These are phyloP conservation scores for Iris pallida DNA, from an alignment of 116 monocot genomes.

Conservation along the genomic window DNA sequence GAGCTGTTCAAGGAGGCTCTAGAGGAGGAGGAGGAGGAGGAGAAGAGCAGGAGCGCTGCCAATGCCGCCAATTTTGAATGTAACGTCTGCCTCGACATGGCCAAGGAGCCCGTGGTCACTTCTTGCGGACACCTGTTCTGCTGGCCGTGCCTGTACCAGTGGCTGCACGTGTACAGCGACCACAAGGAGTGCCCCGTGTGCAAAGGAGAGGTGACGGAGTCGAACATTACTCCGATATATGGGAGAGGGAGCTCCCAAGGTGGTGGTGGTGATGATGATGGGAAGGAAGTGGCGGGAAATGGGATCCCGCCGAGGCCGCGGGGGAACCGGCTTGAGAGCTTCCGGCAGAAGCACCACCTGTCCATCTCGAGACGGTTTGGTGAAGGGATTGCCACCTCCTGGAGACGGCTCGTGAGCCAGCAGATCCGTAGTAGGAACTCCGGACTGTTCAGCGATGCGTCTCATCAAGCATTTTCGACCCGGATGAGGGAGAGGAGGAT, in stretches of 20 bases:
- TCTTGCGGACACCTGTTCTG: slow-evolving; percentile 69
- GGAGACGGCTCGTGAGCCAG: slow-evolving; percentile 49
- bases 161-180: slow-evolving; percentile 46
- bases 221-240: slow-evolving; percentile 70
- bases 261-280: slow-evolving; percentile 3
- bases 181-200: slow-evolving; percentile 65
- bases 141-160: slow-evolving; percentile 75
- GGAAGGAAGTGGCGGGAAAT: slow-evolving; percentile 14
- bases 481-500: slow-evolving; percentile 48
- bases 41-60: slow-evolving; percentile 16
- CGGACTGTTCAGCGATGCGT: slow-evolving; percentile 13
- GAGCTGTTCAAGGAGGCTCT: slow-evolving; percentile 14
- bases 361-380: slow-evolving; percentile 57
- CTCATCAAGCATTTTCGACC: slow-evolving; percentile 28
- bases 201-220: slow-evolving; percentile 52
- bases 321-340: slow-evolving; percentile 69
- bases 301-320: slow-evolving; percentile 64
- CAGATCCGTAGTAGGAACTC: slow-evolving; percentile 16
- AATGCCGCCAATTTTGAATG: slow-evolving; percentile 44
- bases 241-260: slow-evolving; percentile 49
- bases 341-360: slow-evolving; percentile 57
- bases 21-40: slow-evolving; percentile 23
- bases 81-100: slow-evolving; percentile 60
- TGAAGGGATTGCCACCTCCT: slow-evolving; percentile 42
- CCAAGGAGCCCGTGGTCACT: slow-evolving; percentile 68